Evolutionary conservation across 345 rosid species (phyloP), one percentile per base, ranked within the genome.

Genomic region (Syzygium aqueum): DNA sequence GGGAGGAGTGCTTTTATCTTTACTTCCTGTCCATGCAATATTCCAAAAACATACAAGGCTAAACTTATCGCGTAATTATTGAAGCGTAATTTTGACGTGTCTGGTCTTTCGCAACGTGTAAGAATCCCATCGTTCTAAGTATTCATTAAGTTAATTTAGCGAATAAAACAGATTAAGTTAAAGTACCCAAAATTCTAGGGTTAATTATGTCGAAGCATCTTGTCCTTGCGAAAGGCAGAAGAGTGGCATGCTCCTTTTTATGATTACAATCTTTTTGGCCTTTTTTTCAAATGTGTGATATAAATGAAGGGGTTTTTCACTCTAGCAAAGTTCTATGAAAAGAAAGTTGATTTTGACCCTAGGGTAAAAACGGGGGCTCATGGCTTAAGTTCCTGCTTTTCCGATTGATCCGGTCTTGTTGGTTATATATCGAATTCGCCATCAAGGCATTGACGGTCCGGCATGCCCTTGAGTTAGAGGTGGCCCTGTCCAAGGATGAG

Each of bases 61-160:
- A 59, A 59, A 2, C 67, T 27, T 61, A 13, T n/a, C 19, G 0
- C 6, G 7, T n/a, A 61, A 61, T 61, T 14, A 6, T 61, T 14
- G 16, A 15, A 61, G 37, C 9, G 5, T n/a, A 61, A 14, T n/a
- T 61, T n/a, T n/a, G 12, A 14, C 30, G 2, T 0, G 28, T 61
- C 2, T 61, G 10, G 14, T n/a, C 28, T n/a, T n/a, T 61, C 9
- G 1, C 0, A n/a, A 3, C 5, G 2, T n/a, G 10, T n/a, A 7
- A 61, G 3, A n/a, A n/a, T 6, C 3, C n/a, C 2, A 0, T n/a
- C 0, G 2, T 61, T n/a, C 1, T 14, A 1, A 13, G 9, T 61
- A 1, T 61, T 61, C 0, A 0, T 8, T 27, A 6, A n/a, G 6
- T n/a, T 61, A 12, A 40, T 40, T 40, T 40, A 40, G 43, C 43